These are phyloP conservation scores for Hysterium pulicare DNA, from an alignment of 2,329 filamentous ascomycete genomes.

Conservation along the genomic window DNA sequence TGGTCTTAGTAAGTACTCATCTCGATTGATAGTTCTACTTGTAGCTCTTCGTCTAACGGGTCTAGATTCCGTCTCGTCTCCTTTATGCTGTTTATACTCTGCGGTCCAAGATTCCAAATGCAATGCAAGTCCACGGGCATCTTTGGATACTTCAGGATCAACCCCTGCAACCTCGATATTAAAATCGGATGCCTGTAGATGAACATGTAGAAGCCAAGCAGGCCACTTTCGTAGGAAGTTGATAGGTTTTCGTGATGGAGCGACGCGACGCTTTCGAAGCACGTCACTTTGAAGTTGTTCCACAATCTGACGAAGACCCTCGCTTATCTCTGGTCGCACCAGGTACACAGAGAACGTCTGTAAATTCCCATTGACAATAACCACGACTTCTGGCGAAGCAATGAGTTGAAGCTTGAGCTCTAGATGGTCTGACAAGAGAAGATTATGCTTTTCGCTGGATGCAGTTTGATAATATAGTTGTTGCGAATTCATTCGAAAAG, in stretches of 20 bases:
- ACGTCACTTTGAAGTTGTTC: conserved; percentile 65
- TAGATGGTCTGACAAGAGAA: conserved; percentile 82
- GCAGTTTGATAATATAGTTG: conserved; percentile 93
- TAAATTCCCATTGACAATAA: conserved; percentile 73
- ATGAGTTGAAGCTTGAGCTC: conserved; percentile 83
- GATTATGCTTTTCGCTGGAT: conserved; percentile 75
- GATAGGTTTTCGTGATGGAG: conserved; percentile 47
- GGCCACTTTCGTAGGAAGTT: conserved; percentile 73
- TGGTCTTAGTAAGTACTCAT: conserved; percentile 59
- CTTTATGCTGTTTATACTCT: conserved; percentile 81
- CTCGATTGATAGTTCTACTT: conserved; percentile 58
- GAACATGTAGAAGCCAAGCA: conserved; percentile 77
- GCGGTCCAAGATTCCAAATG: conserved; percentile 85
- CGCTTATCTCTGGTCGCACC: conserved; percentile 86
- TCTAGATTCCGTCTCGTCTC: conserved; percentile 60
- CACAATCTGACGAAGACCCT: conserved; percentile 88
- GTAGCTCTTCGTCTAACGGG: conserved; percentile 66
- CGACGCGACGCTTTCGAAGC: conserved; percentile 34
- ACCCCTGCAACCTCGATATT: conserved; percentile 87
- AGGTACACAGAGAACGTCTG: conserved; percentile 88
- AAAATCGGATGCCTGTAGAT: conserved; percentile 83
- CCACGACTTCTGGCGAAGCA: conserved; percentile 79
- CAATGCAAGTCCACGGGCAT: conserved; percentile 77
- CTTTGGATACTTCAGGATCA: conserved; percentile 76
- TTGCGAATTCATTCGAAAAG: conserved; percentile 79